Evolutionary conservation across 2,329 filamentous ascomycete genomes (phyloP).

Genomic region (Ascocoryne sarcoides): DNA sequence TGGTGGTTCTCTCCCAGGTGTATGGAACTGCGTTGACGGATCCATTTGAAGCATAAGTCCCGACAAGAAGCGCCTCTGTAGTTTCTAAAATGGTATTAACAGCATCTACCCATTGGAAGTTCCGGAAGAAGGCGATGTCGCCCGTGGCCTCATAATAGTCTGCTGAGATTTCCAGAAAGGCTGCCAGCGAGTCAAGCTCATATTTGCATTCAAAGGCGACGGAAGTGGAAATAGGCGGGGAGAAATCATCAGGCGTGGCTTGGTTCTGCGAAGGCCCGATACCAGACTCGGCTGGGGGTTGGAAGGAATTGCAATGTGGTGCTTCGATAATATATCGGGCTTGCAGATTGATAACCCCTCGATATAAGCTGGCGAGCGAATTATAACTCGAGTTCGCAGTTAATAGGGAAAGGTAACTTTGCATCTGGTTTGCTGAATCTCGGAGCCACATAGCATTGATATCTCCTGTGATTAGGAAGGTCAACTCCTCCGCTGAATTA

Average conservation of each 20-base stretch:
- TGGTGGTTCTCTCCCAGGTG: conserved; percentile 67
- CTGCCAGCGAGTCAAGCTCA: conserved; percentile 82
- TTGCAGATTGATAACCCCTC: conserved; percentile 65
- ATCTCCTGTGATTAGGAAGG: conserved; percentile 50
- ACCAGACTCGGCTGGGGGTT: conserved; percentile 69
- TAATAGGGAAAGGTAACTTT: conserved; percentile 57
- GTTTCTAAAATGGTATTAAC: conserved; percentile 61
- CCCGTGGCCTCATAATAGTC: conserved; percentile 69
- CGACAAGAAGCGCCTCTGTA: conserved; percentile 59
- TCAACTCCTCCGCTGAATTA: conserved; percentile 53
- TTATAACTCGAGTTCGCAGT: conserved; percentile 42
- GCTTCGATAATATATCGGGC: conserved; percentile 56
- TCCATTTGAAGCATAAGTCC: conserved; percentile 61
- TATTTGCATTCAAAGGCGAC: conserved; percentile 94
- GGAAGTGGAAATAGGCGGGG: conserved; percentile 61
- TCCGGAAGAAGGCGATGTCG: conserved; percentile 66
- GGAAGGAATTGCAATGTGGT: conserved; percentile 87
- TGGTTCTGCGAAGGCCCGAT: conserved; percentile 49
- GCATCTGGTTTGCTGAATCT: conserved; percentile 70
- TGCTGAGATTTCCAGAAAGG: conserved; percentile 74
- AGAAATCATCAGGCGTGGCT: conserved; percentile 50
- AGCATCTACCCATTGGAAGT: conserved; percentile 62
- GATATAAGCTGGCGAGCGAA: conserved; percentile 58
- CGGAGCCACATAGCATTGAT: conserved; percentile 69
- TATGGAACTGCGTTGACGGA: conserved; percentile 53